Evolutionary conservation across 2,329 filamentous ascomycete genomes (phyloP).

Genomic region (Thermomyces lanuginosus): DNA sequence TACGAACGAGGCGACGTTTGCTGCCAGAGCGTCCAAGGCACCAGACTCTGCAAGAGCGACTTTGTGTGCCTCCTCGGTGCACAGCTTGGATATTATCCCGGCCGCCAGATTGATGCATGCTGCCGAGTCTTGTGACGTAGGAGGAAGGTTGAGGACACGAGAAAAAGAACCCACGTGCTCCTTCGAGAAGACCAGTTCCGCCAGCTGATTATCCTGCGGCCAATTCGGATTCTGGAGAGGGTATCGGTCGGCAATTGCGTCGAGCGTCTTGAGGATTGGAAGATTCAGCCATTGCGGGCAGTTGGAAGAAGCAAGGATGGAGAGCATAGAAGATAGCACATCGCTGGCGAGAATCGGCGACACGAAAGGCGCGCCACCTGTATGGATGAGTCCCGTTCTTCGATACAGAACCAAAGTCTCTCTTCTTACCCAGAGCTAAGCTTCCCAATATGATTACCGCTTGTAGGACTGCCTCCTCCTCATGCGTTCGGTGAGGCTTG

Average conservation of each 20-base stretch:
- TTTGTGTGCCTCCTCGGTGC: constrained; percentile 53
- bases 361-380: constrained; percentile 68
- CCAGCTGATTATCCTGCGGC: constrained; percentile 36
- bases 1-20: constrained; percentile 54
- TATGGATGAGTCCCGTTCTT: constrained; percentile 8
- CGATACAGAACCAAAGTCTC: constrained; percentile 5
- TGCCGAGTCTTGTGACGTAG: constrained; percentile 37
- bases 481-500: constrained; percentile 35
- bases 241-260: constrained; percentile 52
- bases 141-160: constrained; percentile 47
- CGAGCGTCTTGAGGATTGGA: constrained; percentile 57
- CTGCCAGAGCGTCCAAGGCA: constrained; percentile 62
- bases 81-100: constrained; percentile 43
- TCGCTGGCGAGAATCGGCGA: constrained; percentile 53
- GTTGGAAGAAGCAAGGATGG: constrained; percentile 49
- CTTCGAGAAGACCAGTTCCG: constrained; percentile 48
- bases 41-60: constrained; percentile 54
- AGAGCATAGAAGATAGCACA: constrained; percentile 53
- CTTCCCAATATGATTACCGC: constrained; percentile 73
- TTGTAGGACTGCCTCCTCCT: constrained; percentile 56
- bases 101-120: constrained; percentile 29
- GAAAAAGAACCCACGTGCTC: constrained; percentile 46
- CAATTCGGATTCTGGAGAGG: constrained; percentile 37
- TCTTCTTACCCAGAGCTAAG: constrained; percentile 59
- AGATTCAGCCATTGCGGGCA: constrained; percentile 52